Base-by-base conservation (phyloP, 163 green algal genomes). In the Chloromonas sp. region DNA sequence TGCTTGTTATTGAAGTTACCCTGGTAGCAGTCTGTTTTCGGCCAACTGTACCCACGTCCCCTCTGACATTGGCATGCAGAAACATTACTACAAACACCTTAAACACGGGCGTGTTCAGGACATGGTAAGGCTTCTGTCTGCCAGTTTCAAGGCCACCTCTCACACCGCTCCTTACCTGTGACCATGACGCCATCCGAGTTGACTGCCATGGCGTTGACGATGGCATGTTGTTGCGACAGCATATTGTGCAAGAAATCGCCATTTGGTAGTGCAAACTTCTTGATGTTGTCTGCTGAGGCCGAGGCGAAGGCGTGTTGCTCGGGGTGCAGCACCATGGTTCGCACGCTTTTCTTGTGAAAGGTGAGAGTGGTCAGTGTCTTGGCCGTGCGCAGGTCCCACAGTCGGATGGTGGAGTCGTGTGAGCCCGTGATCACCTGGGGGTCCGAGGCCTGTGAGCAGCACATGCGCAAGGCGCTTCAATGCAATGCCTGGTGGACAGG, bases 191-290 rank as follows among this genome's bases (percentile, higher is more conserved):
- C 93, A 84, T 99, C 97, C 83, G 98, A 93, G 90, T 99, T 99
- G 36, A 98, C 84, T 1, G 95, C 95, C 89, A 98, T 92, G 11
- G 87, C 87, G 92, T 99, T 99, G 83, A 99, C 89, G 88, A 99
- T 99, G 36, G 95, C 91, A 70, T 91, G 85, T 92, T 98, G 97
- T 82, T 98, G 93, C 84, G 95, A 89, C 84, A 99, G 91, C 92
- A 97, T 98, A 92, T 99, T 99, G 93, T 99, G 96, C 89, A 99
- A 88, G 90, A 99, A 99, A 60, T 98, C 94, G 36, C 96, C 88
- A 57, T 86, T 14, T 3, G 97, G 97, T 82, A 99, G 92, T 79
- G 92, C 92, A 91, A 95, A 99, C 93, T 99, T 99, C 91, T 99
- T 99, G 84, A 99, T 96, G 92, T 98, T 98, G 91, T 99, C 97